Evolutionary conservation across 2,329 filamentous ascomycete genomes (phyloP).

Genomic region (Rhinocladiella similis): DNA sequence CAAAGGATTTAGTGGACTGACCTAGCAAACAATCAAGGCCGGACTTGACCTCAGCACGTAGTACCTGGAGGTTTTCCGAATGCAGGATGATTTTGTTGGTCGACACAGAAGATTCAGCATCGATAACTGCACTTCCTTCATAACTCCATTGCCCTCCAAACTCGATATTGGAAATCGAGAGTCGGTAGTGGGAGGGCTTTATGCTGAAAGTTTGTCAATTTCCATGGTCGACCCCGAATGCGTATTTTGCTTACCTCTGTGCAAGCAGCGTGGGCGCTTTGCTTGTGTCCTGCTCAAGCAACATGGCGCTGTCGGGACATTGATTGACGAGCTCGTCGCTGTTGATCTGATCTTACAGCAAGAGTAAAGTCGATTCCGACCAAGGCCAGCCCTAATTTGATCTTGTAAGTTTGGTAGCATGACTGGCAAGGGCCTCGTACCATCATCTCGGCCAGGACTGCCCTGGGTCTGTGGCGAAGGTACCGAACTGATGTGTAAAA

Average conservation of each 20-base stretch:
- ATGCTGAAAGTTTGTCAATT: background rate
- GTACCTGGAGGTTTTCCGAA: background rate
- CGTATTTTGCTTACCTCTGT: background rate
- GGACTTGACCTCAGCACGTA: background rate
- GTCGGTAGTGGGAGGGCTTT: constrained; percentile 2
- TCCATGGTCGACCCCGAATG: background rate
- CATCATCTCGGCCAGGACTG: too few relatives aligned
- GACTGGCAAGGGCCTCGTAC: too few relatives aligned
- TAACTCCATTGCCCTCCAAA: constrained; percentile 6
- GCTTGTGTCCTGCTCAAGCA: constrained; percentile 2
- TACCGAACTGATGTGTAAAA: too few relatives aligned
- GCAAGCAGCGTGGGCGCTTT: background rate
- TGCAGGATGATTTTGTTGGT: background rate
- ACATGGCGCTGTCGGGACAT: background rate
- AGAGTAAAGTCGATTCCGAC: too few relatives aligned
- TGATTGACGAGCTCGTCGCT: background rate
- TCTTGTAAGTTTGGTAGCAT: too few relatives aligned
- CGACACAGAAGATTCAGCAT: background rate
- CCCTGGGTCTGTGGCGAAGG: too few relatives aligned
- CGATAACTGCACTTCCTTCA: constrained; percentile 1
- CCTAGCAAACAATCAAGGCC: background rate
- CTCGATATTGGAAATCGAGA: constrained; percentile 6
- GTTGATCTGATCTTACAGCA: background rate
- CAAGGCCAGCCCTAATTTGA: too few relatives aligned
- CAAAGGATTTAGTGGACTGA: background rate